Evolutionary conservation across 306 rosid species (phyloP).

Genomic region (Malus asiatica): DNA sequence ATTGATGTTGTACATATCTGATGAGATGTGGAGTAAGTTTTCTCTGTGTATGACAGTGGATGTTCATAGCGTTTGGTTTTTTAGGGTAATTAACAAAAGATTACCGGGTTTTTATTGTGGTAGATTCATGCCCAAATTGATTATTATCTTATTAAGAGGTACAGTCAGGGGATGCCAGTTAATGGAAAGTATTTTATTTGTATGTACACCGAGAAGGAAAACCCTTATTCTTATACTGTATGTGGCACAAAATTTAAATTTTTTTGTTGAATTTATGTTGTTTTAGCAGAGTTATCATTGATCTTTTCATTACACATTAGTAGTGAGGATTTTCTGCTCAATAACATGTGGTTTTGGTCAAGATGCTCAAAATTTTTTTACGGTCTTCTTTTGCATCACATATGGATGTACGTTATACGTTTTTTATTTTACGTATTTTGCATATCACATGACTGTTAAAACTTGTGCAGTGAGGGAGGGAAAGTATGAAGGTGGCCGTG

Average conservation of each 20-base stretch:
- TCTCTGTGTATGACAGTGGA: neutral
- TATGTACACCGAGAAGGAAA: neutral
- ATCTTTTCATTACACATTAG: neutral
- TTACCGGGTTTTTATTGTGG: neutral
- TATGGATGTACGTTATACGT: neutral
- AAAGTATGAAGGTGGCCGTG: constrained; percentile 32
- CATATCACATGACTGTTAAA: neutral
- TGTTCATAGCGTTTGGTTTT: neutral
- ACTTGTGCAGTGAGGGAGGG: constrained; percentile 37
- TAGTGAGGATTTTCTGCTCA: neutral
- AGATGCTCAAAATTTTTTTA: too few relatives aligned
- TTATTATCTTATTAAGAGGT: neutral
- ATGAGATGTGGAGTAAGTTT: neutral
- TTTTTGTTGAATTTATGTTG: neutral
- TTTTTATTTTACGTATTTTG: neutral
- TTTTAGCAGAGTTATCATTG: neutral
- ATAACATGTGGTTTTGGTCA: too few relatives aligned
- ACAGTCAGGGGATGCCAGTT: neutral
- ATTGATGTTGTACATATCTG: neutral
- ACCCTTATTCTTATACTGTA: neutral
- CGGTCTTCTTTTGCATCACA: neutral
- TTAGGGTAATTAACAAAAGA: neutral
- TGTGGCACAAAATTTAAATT: neutral
- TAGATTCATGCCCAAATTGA: neutral
- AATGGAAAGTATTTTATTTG: neutral